Conservation (phyloP, 148 eudicot genomes). For the Mesembryanthemum crystallinum region DNA sequence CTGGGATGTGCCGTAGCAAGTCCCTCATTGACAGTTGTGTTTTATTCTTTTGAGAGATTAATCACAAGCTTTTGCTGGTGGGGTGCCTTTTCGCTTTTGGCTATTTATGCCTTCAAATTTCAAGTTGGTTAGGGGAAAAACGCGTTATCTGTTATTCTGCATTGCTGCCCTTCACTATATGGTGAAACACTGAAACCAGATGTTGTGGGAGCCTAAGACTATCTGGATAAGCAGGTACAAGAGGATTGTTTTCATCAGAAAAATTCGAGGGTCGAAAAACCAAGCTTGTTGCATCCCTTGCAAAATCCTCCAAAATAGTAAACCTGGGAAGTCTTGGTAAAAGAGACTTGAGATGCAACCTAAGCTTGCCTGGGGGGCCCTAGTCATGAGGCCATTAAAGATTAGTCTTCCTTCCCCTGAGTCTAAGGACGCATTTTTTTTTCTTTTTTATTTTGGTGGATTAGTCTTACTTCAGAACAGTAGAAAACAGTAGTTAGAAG, state of each 20-base stretch:
- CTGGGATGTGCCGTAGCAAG: conserved; percentile 7
- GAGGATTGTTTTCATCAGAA: background rate
- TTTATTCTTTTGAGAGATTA: background rate
- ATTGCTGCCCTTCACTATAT: background rate
- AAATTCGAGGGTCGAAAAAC: background rate
- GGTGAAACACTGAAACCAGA: conserved; percentile 3
- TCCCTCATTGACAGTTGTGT: conserved; percentile 16
- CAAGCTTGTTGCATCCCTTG: background rate
- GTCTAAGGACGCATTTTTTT: background rate
- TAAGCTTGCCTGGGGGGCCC: background rate
- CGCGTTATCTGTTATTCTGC: background rate
- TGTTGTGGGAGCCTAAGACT: conserved; percentile 6
- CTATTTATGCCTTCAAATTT: background rate
- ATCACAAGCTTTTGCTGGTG: conserved; percentile 13
- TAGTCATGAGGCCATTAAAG: background rate
- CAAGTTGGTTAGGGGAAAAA: background rate
- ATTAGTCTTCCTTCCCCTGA: background rate
- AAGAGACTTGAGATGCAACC: background rate
- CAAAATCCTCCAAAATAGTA: background rate
- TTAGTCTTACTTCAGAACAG: background rate
- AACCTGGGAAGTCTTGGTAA: background rate
- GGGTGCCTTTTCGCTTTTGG: conserved; percentile 1
- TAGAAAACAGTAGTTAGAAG: conserved; percentile 1
- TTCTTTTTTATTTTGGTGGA: too few species aligned
- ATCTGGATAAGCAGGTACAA: background rate